Conservation (phyloP, 202 grass and related monocot genomes). For the Bolboschoenoplectus hybrid region DNA sequence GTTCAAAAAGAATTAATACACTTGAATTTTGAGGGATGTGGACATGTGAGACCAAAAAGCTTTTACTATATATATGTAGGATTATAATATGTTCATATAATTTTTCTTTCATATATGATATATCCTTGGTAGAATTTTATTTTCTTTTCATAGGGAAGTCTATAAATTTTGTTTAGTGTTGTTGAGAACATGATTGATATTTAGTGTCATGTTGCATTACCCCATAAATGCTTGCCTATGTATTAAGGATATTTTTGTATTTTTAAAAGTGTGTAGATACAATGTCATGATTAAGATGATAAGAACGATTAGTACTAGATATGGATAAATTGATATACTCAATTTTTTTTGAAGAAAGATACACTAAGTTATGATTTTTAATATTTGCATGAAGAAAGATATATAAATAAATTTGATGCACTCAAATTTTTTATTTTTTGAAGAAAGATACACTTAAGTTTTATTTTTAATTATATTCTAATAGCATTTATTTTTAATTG, state of each 20-base stretch:
- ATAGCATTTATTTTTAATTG: not conserved
- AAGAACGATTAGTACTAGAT: not conserved
- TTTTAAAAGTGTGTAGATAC: not conserved
- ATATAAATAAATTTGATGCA: not conserved
- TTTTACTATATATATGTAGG: not conserved
- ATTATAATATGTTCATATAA: not conserved
- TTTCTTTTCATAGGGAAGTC: not conserved
- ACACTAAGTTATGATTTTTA: not conserved
- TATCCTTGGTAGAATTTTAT: not conserved
- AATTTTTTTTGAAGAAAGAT: not conserved
- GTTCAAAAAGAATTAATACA: not conserved
- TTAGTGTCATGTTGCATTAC: not conserved
- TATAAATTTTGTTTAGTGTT: not conserved
- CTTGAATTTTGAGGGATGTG: conserved; percentile 6
- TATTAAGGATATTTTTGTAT: not conserved
- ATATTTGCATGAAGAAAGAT: not conserved
- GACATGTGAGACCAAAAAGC: not conserved
- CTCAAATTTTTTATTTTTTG: not conserved
- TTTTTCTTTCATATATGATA: no score
- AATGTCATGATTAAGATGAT: not conserved
- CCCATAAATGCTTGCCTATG: not conserved
- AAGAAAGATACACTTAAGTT: not conserved
- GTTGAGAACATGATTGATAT: not conserved
- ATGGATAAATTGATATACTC: not conserved
- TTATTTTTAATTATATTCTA: not conserved